Conservation (phyloP, 106 monocot species). For the Xerophyta viscosa region DNA sequence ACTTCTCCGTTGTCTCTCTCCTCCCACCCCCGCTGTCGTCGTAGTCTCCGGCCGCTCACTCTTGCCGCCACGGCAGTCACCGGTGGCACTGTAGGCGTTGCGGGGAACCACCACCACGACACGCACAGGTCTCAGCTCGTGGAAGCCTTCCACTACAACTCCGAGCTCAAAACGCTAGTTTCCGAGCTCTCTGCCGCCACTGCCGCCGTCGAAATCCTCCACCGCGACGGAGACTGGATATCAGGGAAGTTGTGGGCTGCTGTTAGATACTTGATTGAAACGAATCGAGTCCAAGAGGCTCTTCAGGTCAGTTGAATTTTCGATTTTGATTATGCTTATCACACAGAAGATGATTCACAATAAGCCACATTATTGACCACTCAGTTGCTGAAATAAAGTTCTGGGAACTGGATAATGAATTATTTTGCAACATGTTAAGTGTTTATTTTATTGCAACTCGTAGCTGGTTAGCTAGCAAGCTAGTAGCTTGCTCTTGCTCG, state of each 20-base stretch:
- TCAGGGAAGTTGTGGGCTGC: constrained; percentile 36
- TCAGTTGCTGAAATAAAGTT: too few relatives aligned
- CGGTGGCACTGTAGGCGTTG: too few relatives aligned
- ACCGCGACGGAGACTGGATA: constrained; percentile 45
- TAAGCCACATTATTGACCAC: too few relatives aligned
- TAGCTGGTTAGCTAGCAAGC: too few relatives aligned
- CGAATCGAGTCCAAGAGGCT: constrained; percentile 18
- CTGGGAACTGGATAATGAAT: too few relatives aligned
- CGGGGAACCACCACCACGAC: too few relatives aligned
- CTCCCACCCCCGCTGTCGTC: background rate
- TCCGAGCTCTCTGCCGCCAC: constrained; percentile 24
- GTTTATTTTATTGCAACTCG: too few relatives aligned
- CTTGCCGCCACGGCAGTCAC: background rate
- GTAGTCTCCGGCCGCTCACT: background rate
- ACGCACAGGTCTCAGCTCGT: constrained; percentile 36
- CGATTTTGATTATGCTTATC: too few relatives aligned
- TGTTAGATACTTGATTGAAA: constrained; percentile 27
- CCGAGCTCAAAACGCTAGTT: constrained; percentile 18
- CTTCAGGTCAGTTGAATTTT: constrained; percentile 18
- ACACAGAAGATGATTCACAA: too few relatives aligned
- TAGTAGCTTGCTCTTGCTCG: too few relatives aligned
- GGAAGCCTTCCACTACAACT: constrained; percentile 49
- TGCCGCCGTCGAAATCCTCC: constrained; percentile 21
- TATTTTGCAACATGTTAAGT: too few relatives aligned
- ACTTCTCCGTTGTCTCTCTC: background rate